phyloP scores from a whole-genome alignment of 768 basidiomycete species.

The Pleurotus cornucopiae region DNA sequence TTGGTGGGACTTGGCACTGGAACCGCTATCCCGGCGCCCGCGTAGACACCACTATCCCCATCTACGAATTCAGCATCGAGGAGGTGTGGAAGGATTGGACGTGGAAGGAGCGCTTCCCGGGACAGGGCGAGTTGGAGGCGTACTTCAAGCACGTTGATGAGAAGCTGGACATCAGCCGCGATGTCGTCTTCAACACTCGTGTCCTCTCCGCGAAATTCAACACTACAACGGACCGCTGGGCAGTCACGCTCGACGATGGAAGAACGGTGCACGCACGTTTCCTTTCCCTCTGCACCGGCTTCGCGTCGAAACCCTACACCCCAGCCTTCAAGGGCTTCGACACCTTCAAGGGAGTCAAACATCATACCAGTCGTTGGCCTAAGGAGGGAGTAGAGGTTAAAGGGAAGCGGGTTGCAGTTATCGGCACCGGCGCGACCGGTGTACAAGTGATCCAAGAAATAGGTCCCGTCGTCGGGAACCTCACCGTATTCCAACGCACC shows the following conservation, averaged over 20 bases:
- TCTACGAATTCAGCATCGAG: conserved; percentile 5
- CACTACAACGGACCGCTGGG: conserved; percentile 16
- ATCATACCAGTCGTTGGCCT: conserved; percentile 22
- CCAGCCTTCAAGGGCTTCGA: conserved; percentile 17
- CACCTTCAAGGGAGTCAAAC: conserved; percentile 18
- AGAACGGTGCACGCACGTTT: conserved; percentile 14
- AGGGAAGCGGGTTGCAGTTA: conserved; percentile 22
- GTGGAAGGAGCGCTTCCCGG: not conserved
- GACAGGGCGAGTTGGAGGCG: conserved; percentile 8
- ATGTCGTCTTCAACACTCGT: conserved; percentile 19
- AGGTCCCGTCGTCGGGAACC: conserved; percentile 15
- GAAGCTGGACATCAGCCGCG: conserved; percentile 20
- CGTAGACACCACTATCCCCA: not conserved
- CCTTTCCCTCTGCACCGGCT: conserved; percentile 20
- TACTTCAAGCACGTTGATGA: conserved; percentile 21
- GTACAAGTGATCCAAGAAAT: conserved; percentile 22
- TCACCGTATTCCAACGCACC: conserved; percentile 26
- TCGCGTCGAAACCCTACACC: conserved; percentile 18
- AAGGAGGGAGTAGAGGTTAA: conserved; percentile 14
- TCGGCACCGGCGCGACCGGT: conserved; percentile 22
- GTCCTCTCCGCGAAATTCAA: conserved; percentile 19
- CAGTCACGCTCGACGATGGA: conserved; percentile 16
- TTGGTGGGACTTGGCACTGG: conserved; percentile 11
- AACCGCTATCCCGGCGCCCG: conserved; percentile 8
- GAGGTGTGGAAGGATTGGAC: conserved; percentile 3